Evolutionary conservation across 2,329 filamentous ascomycete genomes (phyloP), one percentile per base, ranked within the genome.

Genomic region (Sphaerulina musiva): DNA sequence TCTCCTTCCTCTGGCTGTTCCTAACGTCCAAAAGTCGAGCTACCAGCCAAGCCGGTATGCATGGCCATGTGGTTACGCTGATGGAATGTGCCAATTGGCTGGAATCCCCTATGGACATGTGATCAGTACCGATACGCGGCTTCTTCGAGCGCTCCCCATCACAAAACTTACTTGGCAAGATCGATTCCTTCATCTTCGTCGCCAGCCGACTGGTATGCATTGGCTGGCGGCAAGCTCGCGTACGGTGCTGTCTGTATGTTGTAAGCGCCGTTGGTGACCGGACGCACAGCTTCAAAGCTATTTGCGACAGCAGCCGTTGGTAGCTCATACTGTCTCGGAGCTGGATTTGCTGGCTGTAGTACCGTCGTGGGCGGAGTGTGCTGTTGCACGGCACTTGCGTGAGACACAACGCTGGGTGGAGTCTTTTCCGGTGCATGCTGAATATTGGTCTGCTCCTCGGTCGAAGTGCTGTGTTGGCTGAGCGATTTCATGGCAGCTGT

Each of bases 71-170:
- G 66, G 45, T 68, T 67, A 40, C 61, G 62, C 57, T 70, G 67
- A 54, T 77, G 75, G 59, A 75, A 77, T 2, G 71, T 70, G 29
- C 74, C 74, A 47, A 77, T 77, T 34, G 74, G 74, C 58, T 76
- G 73, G 64, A 77, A 77, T 23, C 75, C 75, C 67, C 74, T 77
- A 56, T 23, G 11, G 12, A 42, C 34, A 40, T 29, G 39, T 11
- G 10, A 50, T 61, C 44, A 62, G 58, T 46, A 58, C 57, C 48
- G 41, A n/a, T 40, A 34, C 40, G 20, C 20, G 7, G 4, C 11
- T 32, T n/a, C 20, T 29, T 6, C 4, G 26, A 20, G 17, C 36
- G 11, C 6, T 43, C 38, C 5, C 40, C 17, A 29, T 40, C 14
- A 17, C 17, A 32, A 40, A 5, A 69, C 73, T 69, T 67, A 77